Evolutionary conservation across 2,329 filamentous ascomycete species (phyloP).

Genomic region (Xylariales sp.): DNA sequence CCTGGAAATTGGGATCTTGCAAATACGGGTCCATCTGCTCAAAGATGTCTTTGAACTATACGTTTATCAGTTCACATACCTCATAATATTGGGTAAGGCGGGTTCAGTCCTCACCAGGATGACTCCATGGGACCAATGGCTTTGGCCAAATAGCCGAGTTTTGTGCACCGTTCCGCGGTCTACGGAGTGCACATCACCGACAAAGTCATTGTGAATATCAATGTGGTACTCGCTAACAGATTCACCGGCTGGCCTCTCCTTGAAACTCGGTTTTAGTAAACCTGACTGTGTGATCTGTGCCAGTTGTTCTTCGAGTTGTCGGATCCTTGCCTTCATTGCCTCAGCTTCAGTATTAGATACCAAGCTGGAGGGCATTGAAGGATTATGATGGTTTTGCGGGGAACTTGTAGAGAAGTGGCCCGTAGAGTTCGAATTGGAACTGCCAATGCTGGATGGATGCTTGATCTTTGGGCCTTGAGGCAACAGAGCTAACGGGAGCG

Average conservation of each 20-base stretch:
- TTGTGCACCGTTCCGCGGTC: slow-evolving; percentile 48
- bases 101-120: slow-evolving; percentile 31
- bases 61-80: not conserved
- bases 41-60: slow-evolving; percentile 38
- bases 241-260: not conserved
- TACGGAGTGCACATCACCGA: slow-evolving; percentile 25
- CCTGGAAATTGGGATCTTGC: slow-evolving; percentile 30
- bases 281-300: slow-evolving; percentile 30
- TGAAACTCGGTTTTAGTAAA: slow-evolving; percentile 28
- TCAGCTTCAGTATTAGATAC: too few species aligned
- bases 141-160: slow-evolving; percentile 51
- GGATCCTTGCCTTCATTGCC: slow-evolving; percentile 31
- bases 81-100: slow-evolving; percentile 6
- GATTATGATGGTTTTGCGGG: slow-evolving; percentile 25
- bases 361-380: too few species aligned
- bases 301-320: slow-evolving; percentile 39
- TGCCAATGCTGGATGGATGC: not conserved
- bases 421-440: not conserved
- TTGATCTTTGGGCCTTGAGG: not conserved
- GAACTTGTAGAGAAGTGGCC: slow-evolving; percentile 11
- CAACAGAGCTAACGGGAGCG: not conserved
- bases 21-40: slow-evolving; percentile 36
- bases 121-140: slow-evolving; percentile 51
- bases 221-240: slow-evolving; percentile 16
- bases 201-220: slow-evolving; percentile 27